Conservation (phyloP, 352 stramenopile genomes). For the Chrysophaeum taylorii region DNA sequence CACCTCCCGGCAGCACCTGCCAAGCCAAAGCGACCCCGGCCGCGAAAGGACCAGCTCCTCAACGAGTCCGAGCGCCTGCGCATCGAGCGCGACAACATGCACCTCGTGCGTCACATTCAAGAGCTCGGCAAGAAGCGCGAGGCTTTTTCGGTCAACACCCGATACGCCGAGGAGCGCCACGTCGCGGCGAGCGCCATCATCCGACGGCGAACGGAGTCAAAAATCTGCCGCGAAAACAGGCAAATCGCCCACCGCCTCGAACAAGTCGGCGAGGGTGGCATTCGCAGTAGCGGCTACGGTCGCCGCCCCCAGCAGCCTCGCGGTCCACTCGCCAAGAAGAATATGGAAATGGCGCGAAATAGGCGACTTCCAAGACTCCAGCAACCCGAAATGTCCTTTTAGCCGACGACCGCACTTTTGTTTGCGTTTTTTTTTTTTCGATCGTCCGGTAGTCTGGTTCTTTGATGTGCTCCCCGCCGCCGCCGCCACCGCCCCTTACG, state of each 20-base stretch:
- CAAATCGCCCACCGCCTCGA: background rate
- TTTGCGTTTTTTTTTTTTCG: no score
- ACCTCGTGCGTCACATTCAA: background rate
- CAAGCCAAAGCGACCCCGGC: no score
- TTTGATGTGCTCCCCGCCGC: no score
- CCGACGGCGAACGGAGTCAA: background rate
- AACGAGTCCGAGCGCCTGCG: no score
- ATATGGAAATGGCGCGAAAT: background rate
- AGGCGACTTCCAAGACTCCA: background rate
- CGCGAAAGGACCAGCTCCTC: no score
- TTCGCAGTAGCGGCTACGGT: background rate
- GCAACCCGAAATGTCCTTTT: background rate
- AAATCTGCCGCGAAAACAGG: background rate
- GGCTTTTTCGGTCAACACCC: background rate
- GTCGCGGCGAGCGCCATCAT: background rate
- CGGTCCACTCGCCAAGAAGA: background rate
- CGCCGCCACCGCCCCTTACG: no score
- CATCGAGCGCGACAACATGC: background rate
- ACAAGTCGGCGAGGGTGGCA: background rate
- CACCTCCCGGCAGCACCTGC: no score
- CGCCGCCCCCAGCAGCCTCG: background rate
- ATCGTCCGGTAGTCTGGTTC: no score
- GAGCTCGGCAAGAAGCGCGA: background rate
- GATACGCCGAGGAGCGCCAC: background rate
- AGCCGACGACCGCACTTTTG: no score